These are phyloP conservation scores for Trametes polyzona DNA, from an alignment of 1,284 basidiomycete genomes.

Conservation along the genomic window DNA sequence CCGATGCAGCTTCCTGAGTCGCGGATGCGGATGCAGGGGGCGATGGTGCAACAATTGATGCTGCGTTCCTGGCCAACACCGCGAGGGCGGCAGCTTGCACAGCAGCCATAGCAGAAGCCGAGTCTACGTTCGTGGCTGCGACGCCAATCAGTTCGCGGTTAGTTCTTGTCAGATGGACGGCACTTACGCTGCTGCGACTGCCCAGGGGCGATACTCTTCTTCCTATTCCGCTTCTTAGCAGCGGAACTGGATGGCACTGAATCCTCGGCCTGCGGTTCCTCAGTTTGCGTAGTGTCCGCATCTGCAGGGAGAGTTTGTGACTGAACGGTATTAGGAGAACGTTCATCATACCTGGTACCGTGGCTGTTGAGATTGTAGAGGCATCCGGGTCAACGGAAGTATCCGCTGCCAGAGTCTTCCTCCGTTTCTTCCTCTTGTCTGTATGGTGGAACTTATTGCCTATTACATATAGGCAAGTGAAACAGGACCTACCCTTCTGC, in stretches of 20 bases:
- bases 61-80: constrained; percentile 8
- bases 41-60: neutral
- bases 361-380: neutral
- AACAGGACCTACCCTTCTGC: neutral
- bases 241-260: neutral
- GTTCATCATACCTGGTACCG: neutral
- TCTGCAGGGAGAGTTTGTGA: too few species aligned
- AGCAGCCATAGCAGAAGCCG: constrained; percentile 1
- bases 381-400: neutral
- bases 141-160: too few species aligned
- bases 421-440: constrained; percentile 12
- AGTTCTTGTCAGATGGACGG: too few species aligned
- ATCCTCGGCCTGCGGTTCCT: neutral
- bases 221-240: neutral
- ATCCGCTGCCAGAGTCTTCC: constrained; percentile 4
- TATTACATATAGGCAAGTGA: neutral
- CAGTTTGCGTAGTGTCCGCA: neutral
- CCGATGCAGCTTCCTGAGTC: neutral
- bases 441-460: neutral
- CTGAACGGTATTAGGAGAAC: neutral
- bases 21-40: neutral
- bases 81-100: constrained; percentile 10
- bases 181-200: neutral
- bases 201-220: constrained; percentile 2
- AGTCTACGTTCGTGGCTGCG: neutral